Evolutionary conservation across 805 yeast genomes (phyloP).

Genomic region (Hanseniaspora guilliermondii): DNA sequence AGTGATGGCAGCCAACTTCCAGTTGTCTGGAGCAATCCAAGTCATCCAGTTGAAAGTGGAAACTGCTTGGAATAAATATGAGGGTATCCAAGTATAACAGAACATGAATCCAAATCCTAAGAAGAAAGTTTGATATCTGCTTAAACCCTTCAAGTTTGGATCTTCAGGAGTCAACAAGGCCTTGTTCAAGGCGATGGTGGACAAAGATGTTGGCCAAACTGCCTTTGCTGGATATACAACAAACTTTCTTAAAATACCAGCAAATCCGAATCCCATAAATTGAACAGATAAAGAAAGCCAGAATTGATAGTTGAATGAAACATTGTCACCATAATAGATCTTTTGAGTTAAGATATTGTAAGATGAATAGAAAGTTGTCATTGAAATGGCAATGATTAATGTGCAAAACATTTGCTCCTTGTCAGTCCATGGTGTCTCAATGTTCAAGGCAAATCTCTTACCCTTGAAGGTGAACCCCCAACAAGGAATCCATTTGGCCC

Average conservation of each 20-base stretch:
- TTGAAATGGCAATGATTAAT: conserved; percentile 30
- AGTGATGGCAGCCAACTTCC: conserved; percentile 47
- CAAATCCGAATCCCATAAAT: conserved; percentile 53
- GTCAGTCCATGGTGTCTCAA: conserved; percentile 46
- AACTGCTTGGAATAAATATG: conserved; percentile 49
- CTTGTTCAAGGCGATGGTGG: conserved; percentile 45
- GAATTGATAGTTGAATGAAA: conserved; percentile 37
- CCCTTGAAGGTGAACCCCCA: conserved; percentile 33
- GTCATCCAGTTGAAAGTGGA: conserved; percentile 40
- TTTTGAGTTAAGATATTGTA: conserved; percentile 30
- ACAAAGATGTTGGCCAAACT: conserved; percentile 54
- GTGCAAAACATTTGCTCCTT: conserved; percentile 60
- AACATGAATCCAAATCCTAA: conserved; percentile 34
- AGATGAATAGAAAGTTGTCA: conserved; percentile 28
- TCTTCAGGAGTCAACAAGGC: conserved; percentile 34
- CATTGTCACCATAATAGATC: conserved; percentile 25
- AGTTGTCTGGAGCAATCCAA: conserved; percentile 28
- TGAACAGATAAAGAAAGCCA: conserved; percentile 46
- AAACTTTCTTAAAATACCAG: conserved; percentile 47
- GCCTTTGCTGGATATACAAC: conserved; percentile 49
- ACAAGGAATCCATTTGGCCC: conserved; percentile 36
- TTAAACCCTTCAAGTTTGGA: conserved; percentile 26
- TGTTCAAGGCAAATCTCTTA: conserved; percentile 36
- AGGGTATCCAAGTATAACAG: conserved; percentile 56
- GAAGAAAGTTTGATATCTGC: conserved; percentile 38